These are phyloP conservation scores for Yarrowia sp. DNA, from an alignment of 805 yeast species.

Conservation along the genomic window DNA sequence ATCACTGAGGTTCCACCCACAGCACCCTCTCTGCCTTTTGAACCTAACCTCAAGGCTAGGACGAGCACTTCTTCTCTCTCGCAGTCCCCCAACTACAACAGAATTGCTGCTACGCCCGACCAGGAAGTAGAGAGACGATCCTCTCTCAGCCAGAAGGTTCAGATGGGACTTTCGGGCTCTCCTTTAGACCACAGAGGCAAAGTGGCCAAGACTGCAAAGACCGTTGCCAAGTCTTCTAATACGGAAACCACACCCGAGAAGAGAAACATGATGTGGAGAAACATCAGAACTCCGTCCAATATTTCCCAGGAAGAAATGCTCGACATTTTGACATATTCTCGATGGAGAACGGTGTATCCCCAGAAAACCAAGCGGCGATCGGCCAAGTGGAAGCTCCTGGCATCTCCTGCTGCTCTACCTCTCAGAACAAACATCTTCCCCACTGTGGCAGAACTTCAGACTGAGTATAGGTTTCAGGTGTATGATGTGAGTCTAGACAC, in stretches of 20 bases:
- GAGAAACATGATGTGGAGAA: constrained; percentile 52
- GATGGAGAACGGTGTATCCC: constrained; percentile 93
- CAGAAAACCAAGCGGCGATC: constrained; percentile 58
- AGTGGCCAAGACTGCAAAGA: not conserved
- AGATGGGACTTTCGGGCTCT: not conserved
- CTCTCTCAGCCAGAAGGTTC: not conserved
- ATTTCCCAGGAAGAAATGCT: constrained; percentile 54
- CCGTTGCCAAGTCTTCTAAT: not conserved
- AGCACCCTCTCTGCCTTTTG: not conserved
- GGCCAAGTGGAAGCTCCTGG: constrained; percentile 89
- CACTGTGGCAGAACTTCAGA: constrained; percentile 58
- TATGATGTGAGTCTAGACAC: constrained; percentile 69
- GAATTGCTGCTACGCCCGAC: not conserved
- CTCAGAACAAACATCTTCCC: constrained; percentile 78
- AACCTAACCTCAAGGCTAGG: not conserved
- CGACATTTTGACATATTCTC: constrained; percentile 60
- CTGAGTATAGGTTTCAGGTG: constrained; percentile 73
- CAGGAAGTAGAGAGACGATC: not conserved
- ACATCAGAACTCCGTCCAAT: constrained; percentile 72
- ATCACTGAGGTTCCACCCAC: not conserved
- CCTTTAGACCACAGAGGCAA: not conserved
- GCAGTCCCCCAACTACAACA: not conserved
- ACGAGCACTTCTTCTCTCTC: not conserved
- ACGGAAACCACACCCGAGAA: constrained; percentile 2
- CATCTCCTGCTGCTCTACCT: constrained; percentile 92